Conservation (phyloP, 148 eudicot species). For the Polygonum aviculare region DNA sequence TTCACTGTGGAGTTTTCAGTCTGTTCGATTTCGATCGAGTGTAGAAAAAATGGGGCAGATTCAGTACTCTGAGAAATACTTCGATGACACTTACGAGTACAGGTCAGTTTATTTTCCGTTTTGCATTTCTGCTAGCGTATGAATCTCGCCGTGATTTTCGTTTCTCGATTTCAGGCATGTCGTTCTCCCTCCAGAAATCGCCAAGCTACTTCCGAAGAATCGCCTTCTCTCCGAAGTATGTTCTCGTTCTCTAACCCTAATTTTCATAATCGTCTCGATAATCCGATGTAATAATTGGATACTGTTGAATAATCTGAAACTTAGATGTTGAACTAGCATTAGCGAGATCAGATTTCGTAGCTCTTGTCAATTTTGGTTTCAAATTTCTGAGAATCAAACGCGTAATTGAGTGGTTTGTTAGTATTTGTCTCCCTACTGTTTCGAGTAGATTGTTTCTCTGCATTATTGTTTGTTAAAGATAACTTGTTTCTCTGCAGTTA, state of each 20-base stretch:
- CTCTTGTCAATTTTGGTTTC: not conserved
- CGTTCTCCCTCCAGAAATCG: conserved; percentile 13
- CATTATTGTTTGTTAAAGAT: too few species aligned
- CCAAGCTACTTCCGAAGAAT: conserved; percentile 13
- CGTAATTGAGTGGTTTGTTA: not conserved
- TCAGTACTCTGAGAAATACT: conserved; percentile 15
- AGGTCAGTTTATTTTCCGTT: not conserved
- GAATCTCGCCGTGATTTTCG: not conserved
- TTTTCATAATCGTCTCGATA: not conserved
- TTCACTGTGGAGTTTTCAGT: not conserved
- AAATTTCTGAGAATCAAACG: not conserved
- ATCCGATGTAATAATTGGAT: not conserved
- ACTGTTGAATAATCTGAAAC: not conserved
- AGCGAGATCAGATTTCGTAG: not conserved
- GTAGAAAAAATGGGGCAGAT: conserved; percentile 12
- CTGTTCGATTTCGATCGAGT: not conserved
- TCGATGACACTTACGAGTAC: conserved; percentile 13
- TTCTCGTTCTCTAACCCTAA: not conserved
- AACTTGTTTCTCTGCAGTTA: too few species aligned
- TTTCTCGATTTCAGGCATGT: conserved; percentile 2
- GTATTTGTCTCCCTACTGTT: too few species aligned
- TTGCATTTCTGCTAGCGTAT: not conserved
- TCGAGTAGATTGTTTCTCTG: too few species aligned
- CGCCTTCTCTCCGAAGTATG: conserved; percentile 11
- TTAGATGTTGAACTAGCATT: not conserved